Percentiles rank a stretch among this genome's conserved stretches.
These are phyloP conservation scores for Tephrocybe sp. DNA, from an alignment of 768 basidiomycete species.

Conservation along the genomic window DNA sequence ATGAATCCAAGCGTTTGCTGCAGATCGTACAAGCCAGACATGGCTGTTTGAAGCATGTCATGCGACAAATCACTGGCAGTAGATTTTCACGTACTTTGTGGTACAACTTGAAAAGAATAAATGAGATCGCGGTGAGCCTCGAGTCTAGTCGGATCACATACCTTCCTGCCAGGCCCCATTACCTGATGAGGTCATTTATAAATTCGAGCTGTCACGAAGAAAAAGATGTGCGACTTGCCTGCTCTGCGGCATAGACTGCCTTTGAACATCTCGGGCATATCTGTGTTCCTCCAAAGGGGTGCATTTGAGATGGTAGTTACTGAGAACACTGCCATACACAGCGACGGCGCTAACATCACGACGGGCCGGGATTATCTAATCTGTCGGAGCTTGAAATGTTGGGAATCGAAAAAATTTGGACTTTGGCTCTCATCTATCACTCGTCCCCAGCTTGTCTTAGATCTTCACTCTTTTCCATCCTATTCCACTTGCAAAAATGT, in stretches of 20 bases:
- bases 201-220: background rate
- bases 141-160: conserved; percentile 30
- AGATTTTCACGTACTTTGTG: conserved; percentile 57
- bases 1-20: conserved; percentile 75
- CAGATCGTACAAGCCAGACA: conserved; percentile 79
- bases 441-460: conserved; percentile 19
- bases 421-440: conserved; percentile 21
- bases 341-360: background rate
- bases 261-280: conserved; percentile 73
- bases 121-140: background rate
- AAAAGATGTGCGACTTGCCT: conserved; percentile 42
- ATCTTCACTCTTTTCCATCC: conserved; percentile 24
- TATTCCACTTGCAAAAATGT: conserved; percentile 50
- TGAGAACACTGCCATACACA: background rate
- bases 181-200: conserved; percentile 40
- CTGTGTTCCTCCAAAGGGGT: conserved; percentile 69
- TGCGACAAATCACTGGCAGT: background rate
- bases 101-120: conserved; percentile 52
- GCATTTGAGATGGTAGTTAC: conserved; percentile 44
- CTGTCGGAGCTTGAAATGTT: conserved; percentile 19
- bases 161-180: conserved; percentile 88
- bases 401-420: conserved; percentile 20
- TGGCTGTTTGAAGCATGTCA: conserved; percentile 42
- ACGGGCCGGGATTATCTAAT: conserved; percentile 19
- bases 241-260: conserved; percentile 85